Base-by-base conservation (phyloP, 75 land plant species). In the Pinus albicaulis region DNA sequence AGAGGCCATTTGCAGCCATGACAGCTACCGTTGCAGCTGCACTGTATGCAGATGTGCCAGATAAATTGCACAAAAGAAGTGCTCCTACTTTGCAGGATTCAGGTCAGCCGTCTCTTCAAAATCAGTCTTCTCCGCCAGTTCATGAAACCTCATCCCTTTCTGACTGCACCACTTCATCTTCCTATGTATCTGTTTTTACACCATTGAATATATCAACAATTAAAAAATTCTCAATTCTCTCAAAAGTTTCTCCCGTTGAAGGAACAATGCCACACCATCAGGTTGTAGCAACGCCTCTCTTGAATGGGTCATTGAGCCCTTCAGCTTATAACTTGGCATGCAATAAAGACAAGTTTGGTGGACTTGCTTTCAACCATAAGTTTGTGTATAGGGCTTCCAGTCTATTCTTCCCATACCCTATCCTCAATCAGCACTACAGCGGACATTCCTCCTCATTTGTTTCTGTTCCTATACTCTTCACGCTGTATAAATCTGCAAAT, bases 21-120 rank as follows among this genome's bases (percentile, higher is more conserved):
- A 80, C 88, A 56, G 90, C 88, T 7, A 64, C 79, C 38, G 92
- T 83, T 11, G 78, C 77, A 4, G 86, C 90, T 12, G 85, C 85
- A 15, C 72, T 75, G 57, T 85, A 92, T 26, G 61, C 81, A 22
- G 86, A 92, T 55, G 19, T 86, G 57, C 82, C 84, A 15, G 84
- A 82, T 61, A 86, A 74, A 57, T 38, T 87, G 24, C 77, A 70
- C 25, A 56, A 68, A 53, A 80, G 65, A n/a, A 65, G 13, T 36
- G 55, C 76, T 28, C 75, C 53, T 53, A 26, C 68, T 65, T 80
- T 71, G 26, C 76, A 14, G 44, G 57, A 20, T 64, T 75, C 72
- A 53, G 48, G 55, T 56, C 66, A 19, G n/a, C 65, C 24, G 7
- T 57, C 7, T 73, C 74, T 23, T 58, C 71, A 28, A 14, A 17